phyloP scores from a whole-genome alignment of 2,329 filamentous ascomycete genomes.

The Ascochyta fabae region DNA sequence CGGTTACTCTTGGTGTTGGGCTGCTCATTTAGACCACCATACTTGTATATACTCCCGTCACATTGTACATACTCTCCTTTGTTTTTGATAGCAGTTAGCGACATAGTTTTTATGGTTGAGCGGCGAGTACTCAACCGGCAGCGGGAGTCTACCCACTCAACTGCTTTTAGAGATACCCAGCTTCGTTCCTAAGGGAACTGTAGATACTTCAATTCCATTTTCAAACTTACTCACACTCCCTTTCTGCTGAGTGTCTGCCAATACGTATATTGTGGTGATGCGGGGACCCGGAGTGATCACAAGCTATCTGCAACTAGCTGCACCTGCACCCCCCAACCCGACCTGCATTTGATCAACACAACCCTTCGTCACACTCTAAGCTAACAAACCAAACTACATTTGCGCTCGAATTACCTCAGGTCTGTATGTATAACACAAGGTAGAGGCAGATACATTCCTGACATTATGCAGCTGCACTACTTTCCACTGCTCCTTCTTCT shows the following conservation, averaged over 20 bases:
- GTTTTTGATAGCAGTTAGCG: slow-evolving; percentile 15
- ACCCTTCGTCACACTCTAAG: not conserved
- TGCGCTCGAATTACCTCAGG: not conserved
- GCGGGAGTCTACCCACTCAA: slow-evolving; percentile 4
- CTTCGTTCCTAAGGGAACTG: slow-evolving; percentile 2
- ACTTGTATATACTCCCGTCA: not conserved
- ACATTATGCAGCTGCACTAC: slow-evolving; percentile 2
- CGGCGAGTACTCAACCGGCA: slow-evolving; percentile 11
- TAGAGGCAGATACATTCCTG: not conserved
- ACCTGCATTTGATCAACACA: slow-evolving; percentile 4
- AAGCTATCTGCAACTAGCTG: slow-evolving; percentile 5
- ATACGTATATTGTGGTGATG: not conserved
- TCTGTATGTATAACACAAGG: not conserved
- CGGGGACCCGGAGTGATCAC: slow-evolving; percentile 7
- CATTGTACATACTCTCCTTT: slow-evolving; percentile 6
- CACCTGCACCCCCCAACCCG: not conserved
- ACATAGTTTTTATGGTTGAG: slow-evolving; percentile 13
- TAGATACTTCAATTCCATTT: slow-evolving; percentile 12
- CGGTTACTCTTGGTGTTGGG: slow-evolving; percentile 29
- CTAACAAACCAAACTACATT: not conserved
- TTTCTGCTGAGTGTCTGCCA: too few species aligned
- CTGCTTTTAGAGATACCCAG: slow-evolving; percentile 19
- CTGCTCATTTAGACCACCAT: slow-evolving; percentile 25
- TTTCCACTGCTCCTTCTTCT: not conserved
- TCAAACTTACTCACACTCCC: not conserved